Base-by-base conservation (phyloP, 2,329 filamentous ascomycete genomes). In the Cladosporium halotolerans region DNA sequence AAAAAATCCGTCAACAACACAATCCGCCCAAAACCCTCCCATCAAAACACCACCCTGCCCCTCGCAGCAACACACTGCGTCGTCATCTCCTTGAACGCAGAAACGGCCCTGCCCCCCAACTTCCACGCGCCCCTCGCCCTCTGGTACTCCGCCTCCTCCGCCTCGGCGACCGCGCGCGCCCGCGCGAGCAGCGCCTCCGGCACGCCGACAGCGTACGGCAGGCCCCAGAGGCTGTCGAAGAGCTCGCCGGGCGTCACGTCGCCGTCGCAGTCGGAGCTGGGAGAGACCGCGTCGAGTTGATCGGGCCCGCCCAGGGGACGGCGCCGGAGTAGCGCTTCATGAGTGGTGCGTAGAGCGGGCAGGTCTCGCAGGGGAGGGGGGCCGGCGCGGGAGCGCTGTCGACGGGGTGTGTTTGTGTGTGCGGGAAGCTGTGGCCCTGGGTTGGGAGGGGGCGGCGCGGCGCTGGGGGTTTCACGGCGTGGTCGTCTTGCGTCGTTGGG, bases 81-180 rank as follows among this genome's bases (percentile, higher is more conserved):
- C 40, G 40, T 16, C 40, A 23, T 3, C 13, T 16, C 28, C 18
- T 43, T 51, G 3, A 51, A 32, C 32, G 39, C 13, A 38, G 48
- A 23, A 8, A 13, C 33, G 9, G 44, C 9, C 3, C 40, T 38
- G 3, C 16, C 48, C 40, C 14, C 38, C 18, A n/a, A 31, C 48
- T 10, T 51, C 16, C 4, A 34, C 9, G 19, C 33, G 3, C 23
- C 23, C 33, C 11, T 42, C 32, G 13, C 11, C 10, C 32, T 19
- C 31, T 51, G 48, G 13, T 51, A 51, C 40, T 51, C 48, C 3
- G 32, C 40, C 31, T 51, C 48, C 33, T 51, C 48, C 9, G 48
- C 48, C 16, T 51, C 48, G 2, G 48, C 48, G 2, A 51, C 18
- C 9, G 40, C 48, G 18, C 11, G 32, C 4, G 40, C 16, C 4